Base-by-base conservation (phyloP, 257 asterid species). In the Anisodus tanguticus region DNA sequence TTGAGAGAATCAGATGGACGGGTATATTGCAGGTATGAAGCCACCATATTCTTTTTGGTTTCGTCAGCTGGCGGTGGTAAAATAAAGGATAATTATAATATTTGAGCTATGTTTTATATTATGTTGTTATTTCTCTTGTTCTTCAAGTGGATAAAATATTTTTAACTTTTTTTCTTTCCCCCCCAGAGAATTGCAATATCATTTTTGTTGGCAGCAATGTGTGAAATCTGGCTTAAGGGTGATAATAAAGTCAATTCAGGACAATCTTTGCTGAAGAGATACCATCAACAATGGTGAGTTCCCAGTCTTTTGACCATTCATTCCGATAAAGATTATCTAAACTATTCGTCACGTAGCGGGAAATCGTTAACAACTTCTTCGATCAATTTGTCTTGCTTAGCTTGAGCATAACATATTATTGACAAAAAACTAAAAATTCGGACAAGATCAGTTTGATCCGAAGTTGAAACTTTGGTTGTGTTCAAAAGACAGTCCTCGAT, bases 191-290 rank as follows among this genome's bases (percentile, higher is more conserved):
- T 92, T 84, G 97, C 90, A 82, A 89, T 85, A 84, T 91, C 93
- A 55, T 92, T 90, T 89, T 87, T 64, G 77, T 79, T 88, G 51
- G 91, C 91, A 69, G 97, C 97, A 64, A 76, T 89, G 83, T 92
- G 93, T 78, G 94, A 91, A 89, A 91, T 92, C 86, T 92, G 97
- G 97, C 95, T 92, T n/a, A 83, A 93, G 85, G 89, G 87, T 37
- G 91, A 88, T 55, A 92, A 88, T 79, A 91, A 90, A 88, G 92
- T 88, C 80, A 82, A 84, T 82, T 90, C 92, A 16, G 88, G 91
- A 64, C n/a, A 54, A 83, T 88, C 93, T 69, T 87, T 92, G 91
- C 85, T 92, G 16, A 90, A 89, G 90, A 92, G 92, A 84, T 92
- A 90, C 67, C 88, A 86, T 79, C 83, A 90, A 85, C 97, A 92